Percentiles rank a stretch among this genome's conserved stretches.
These are phyloP conservation scores for Macrocystidia cucumis DNA, from an alignment of 1,284 basidiomycete species.

Conservation along the genomic window DNA sequence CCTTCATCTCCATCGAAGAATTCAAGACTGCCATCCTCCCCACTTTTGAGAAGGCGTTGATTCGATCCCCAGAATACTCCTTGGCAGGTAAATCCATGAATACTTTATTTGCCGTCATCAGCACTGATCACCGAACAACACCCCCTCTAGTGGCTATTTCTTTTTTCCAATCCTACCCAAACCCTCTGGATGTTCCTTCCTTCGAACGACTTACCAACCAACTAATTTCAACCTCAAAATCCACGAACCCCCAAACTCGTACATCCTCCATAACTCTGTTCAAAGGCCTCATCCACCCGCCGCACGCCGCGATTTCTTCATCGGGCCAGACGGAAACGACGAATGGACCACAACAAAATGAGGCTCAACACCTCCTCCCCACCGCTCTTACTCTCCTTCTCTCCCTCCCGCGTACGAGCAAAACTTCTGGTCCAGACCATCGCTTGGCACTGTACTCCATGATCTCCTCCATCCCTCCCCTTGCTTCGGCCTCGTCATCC, in stretches of 20 bases:
- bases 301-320: conserved; percentile 17
- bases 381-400: conserved; percentile 70
- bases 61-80: conserved; percentile 69
- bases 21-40: conserved; percentile 48
- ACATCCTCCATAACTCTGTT: conserved; percentile 55
- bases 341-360: background rate
- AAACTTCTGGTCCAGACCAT: conserved; percentile 83
- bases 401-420: conserved; percentile 69
- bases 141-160: conserved; percentile 37
- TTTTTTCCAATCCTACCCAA: conserved; percentile 51
- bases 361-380: conserved; percentile 35
- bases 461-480: conserved; percentile 49
- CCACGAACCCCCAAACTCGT: conserved; percentile 63
- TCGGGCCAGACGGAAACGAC: conserved; percentile 4
- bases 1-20: conserved; percentile 41
- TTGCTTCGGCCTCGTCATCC: too few species aligned
- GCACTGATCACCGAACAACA: conserved; percentile 5
- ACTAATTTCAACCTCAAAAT: conserved; percentile 70
- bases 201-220: conserved; percentile 63
- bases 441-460: conserved; percentile 78
- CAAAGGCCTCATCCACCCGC: conserved; percentile 36
- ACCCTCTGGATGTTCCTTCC: conserved; percentile 41
- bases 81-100: conserved; percentile 45
- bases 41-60: conserved; percentile 63
- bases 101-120: conserved; percentile 2